A percentile compares a stretch with the other conserved stretches of the same genome.
These are phyloP conservation scores for Trichomonas gallinae DNA, from an alignment of 208 protist genomes.

Conservation along the genomic window DNA sequence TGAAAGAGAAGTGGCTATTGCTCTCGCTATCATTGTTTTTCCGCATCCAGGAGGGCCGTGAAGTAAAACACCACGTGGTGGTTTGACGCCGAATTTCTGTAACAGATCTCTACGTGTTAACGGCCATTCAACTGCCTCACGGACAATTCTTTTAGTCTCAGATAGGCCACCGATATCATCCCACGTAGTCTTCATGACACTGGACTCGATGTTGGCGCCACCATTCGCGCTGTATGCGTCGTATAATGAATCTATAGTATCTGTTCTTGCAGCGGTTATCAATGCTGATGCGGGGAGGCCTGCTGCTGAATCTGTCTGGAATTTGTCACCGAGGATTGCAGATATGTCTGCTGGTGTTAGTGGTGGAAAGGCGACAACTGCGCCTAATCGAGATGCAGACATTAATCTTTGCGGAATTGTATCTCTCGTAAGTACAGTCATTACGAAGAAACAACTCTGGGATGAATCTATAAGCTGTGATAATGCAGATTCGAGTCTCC, in stretches of 20 bases:
- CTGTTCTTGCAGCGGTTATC: background rate
- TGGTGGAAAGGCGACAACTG: background rate
- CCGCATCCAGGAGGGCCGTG: conserved; percentile 94
- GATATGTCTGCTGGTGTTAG: background rate
- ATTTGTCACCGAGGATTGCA: background rate
- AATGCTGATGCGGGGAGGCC: background rate
- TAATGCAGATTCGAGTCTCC: background rate
- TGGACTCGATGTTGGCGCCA: background rate
- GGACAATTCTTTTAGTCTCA: conserved; percentile 24
- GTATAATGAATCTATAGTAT: background rate
- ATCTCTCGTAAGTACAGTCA: background rate
- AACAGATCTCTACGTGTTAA: conserved; percentile 57
- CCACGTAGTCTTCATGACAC: conserved; percentile 23
- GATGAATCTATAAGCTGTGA: background rate
- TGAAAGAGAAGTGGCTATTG: conserved; percentile 96
- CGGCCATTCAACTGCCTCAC: conserved; percentile 40
- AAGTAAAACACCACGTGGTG: conserved; percentile 67
- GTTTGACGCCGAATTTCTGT: conserved; percentile 62
- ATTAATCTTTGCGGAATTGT: background rate
- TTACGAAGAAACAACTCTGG: background rate
- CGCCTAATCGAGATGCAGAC: background rate
- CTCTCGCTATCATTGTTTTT: conserved; percentile 97
- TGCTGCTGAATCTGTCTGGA: background rate
- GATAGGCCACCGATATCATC: conserved; percentile 37
- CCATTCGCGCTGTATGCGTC: no score